Evolutionary conservation across 257 asterid genomes (phyloP), one percentile per base, ranked within the genome.

Genomic region (Salvia miltiorrhiza): DNA sequence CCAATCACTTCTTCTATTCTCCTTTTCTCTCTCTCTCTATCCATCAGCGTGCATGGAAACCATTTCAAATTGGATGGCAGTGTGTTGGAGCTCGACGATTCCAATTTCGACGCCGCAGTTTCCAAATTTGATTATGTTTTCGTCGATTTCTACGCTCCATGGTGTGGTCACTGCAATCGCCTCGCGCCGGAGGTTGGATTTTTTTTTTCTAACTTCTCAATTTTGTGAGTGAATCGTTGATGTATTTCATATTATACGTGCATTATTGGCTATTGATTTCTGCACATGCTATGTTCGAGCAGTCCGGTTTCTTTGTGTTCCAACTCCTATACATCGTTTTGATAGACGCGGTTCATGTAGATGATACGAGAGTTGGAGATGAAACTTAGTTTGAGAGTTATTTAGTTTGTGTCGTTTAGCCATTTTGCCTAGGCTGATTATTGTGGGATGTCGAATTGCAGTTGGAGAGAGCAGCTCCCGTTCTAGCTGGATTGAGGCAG

Each of bases 121-220:
- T 86, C 97, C 9, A 78, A 75, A 12, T 93, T 90, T 23, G 94
- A 93, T 82, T 84, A 85, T 67, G 45, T 93, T 8, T 85, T 93
- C 73, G 90, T 93, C 69, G 97, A 93, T 72, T 93, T 93, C 67
- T 88, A 90, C 67, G 98, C 97, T 75, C 92, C 97, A 19, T 88
- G 98, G 98, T 93, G 98, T 66, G 90, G 94, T 55, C 98, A 88
- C 87, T 93, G 98, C 95, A 90, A 83, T 83, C 91, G 87, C 41
- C 95, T 93, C 19, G 70, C 92, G 58, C 98, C 98, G 2, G 95
- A 93, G 98, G 97, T 93, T 69, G 9, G 52, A 65, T 0, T 56
- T 43, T n/a, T 10, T 12, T 28, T 3, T 5, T 24, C 11, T 24
- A 8, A 28, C 7, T 30, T 28, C 16, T 14, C 21, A 37, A 1